Percentiles rank a stretch among this genome's conserved stretches.
These are phyloP conservation scores for Cordyceps pruinosa DNA, from an alignment of 2,329 filamentous ascomycete species.

Conservation along the genomic window DNA sequence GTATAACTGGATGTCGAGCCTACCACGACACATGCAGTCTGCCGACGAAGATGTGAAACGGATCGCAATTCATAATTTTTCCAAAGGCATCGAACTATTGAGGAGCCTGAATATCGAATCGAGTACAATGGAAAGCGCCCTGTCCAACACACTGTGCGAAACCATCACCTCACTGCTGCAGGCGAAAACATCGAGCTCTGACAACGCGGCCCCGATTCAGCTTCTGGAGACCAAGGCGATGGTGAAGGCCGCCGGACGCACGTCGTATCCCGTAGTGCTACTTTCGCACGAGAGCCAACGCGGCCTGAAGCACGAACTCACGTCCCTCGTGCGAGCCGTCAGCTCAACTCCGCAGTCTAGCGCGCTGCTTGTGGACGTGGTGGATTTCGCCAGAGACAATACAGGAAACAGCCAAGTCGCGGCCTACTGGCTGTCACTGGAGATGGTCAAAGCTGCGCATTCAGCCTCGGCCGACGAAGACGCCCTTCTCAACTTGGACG, in stretches of 20 bases:
- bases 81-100: conserved; percentile 62
- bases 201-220: conserved; percentile 20
- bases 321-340: conserved; percentile 48
- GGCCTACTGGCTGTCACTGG: conserved; percentile 73
- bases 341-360: conserved; percentile 53
- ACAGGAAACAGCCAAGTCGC: conserved; percentile 56
- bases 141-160: conserved; percentile 66
- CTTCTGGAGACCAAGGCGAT: conserved; percentile 17
- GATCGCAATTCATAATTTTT: conserved; percentile 67
- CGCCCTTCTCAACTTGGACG: conserved; percentile 53
- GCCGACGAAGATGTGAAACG: conserved; percentile 74
- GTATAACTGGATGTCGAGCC: conserved; percentile 72
- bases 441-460: conserved; percentile 56
- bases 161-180: conserved; percentile 49
- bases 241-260: conserved; percentile 12
- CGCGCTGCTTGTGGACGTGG: conserved; percentile 56
- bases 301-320: conserved; percentile 50
- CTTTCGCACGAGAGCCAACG: conserved; percentile 60
- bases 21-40: conserved; percentile 76
- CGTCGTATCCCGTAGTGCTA: conserved; percentile 53
- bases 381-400: conserved; percentile 54
- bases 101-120: conserved; percentile 57
- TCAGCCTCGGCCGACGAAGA: conserved; percentile 49
- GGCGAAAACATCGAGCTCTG: conserved; percentile 14
- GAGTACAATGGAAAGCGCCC: conserved; percentile 56